Percentiles rank a stretch among this genome's conserved stretches.
These are phyloP conservation scores for Monascus ruber DNA, from an alignment of 2,329 filamentous ascomycete genomes.

Conservation along the genomic window DNA sequence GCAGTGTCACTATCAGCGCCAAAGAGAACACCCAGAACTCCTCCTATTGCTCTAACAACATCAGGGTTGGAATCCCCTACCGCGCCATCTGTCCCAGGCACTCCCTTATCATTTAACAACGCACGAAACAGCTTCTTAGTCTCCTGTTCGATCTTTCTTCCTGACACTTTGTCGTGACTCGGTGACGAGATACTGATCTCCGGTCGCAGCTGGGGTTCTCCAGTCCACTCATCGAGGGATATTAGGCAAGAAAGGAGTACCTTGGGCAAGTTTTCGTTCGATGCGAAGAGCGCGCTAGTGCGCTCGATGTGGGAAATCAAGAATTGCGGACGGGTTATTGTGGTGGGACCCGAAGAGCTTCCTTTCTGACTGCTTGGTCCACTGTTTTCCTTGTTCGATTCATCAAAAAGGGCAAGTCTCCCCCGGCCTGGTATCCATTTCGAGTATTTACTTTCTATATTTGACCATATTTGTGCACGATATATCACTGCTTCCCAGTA, in stretches of 20 bases:
- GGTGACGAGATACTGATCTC: conserved; percentile 22
- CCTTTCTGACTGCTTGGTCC: conserved; percentile 1
- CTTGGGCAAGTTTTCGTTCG: conserved; percentile 5
- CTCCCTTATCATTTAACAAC: conserved; percentile 16
- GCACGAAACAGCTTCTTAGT: conserved; percentile 27
- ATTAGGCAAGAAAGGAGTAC: conserved; percentile 25
- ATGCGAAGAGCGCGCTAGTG: conserved; percentile 22
- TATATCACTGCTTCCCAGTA: conserved; percentile 30
- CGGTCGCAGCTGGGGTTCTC: conserved; percentile 27
- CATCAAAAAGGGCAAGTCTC: not conserved
- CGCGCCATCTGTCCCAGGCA: conserved; percentile 3
- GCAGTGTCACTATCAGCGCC: conserved; percentile 2
- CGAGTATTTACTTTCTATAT: conserved; percentile 17
- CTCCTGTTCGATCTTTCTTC: conserved; percentile 23
- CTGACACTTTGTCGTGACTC: too few relatives aligned
- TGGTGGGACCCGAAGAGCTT: conserved; percentile 1
- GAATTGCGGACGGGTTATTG: conserved; percentile 14
- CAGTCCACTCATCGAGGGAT: conserved; percentile 28
- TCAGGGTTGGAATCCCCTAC: conserved; percentile 12
- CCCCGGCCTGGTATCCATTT: conserved; percentile 3
- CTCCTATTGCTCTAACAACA: conserved; percentile 24
- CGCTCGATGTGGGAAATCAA: conserved; percentile 27
- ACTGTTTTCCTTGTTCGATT: conserved; percentile 1
- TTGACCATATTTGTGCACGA: conserved; percentile 28
- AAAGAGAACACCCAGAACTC: conserved; percentile 23